Conservation (phyloP, 2,329 filamentous ascomycete species). For the Neocucurbitaria cava region DNA sequence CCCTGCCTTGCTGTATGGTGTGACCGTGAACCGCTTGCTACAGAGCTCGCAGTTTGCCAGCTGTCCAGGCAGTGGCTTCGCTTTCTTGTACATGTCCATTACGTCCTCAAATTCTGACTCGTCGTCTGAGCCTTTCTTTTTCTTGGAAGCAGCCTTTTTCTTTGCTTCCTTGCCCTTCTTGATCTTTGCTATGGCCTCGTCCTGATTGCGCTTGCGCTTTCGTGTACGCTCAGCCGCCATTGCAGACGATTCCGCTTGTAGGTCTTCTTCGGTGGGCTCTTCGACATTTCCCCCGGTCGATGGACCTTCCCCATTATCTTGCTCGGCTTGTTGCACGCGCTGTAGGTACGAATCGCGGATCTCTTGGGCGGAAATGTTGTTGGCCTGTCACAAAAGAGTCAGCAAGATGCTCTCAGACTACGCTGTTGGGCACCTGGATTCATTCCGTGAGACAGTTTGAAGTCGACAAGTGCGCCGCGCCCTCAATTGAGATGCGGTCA, state of each 20-base stretch:
- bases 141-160: constrained; percentile 53
- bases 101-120: constrained; percentile 58
- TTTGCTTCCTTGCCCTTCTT: constrained; percentile 59
- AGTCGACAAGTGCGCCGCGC: neutral
- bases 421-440: neutral
- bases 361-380: constrained; percentile 74
- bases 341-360: constrained; percentile 66
- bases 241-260: constrained; percentile 47
- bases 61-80: constrained; percentile 76
- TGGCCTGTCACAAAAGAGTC: constrained; percentile 57
- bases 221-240: constrained; percentile 54
- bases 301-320: constrained; percentile 45
- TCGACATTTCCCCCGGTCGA: constrained; percentile 45
- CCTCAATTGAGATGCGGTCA: too few species aligned
- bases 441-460: neutral
- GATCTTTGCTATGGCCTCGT: constrained; percentile 51
- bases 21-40: constrained; percentile 89
- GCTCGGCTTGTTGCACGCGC: constrained; percentile 58
- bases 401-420: neutral
- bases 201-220: constrained; percentile 66
- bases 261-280: constrained; percentile 41
- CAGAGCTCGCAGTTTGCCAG: constrained; percentile 88
- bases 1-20: constrained; percentile 82
- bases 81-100: constrained; percentile 63
- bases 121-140: constrained; percentile 50